Conservation (phyloP, 768 basidiomycete species). For the Suillus ampliporus region DNA sequence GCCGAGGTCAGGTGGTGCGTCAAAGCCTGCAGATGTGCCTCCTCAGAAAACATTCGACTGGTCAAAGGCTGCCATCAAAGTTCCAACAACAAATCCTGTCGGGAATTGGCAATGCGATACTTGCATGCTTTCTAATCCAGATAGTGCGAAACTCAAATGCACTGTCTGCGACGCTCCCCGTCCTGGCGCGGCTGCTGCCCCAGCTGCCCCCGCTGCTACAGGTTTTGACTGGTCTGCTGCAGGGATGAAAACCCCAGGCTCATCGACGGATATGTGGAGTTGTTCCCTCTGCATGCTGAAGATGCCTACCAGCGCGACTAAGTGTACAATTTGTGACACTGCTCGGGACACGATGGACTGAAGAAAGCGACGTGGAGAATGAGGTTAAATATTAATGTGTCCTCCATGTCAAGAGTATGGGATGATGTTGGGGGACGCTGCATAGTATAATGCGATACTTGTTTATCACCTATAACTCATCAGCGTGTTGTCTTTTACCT, state of each 20-base stretch:
- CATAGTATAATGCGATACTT: not conserved
- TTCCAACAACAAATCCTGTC: constrained; percentile 28
- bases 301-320: constrained; percentile 51
- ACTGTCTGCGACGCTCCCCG: constrained; percentile 53
- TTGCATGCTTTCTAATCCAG: constrained; percentile 52
- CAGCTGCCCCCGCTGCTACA: constrained; percentile 8
- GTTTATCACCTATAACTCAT: not conserved
- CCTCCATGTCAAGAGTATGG: not conserved
- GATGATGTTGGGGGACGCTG: not conserved
- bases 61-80: constrained; percentile 42
- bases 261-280: constrained; percentile 37
- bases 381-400: not conserved
- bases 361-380: not conserved
- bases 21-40: constrained; percentile 18
- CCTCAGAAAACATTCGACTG: constrained; percentile 40
- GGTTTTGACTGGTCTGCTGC: constrained; percentile 48
- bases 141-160: constrained; percentile 52
- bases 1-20: constrained; percentile 33
- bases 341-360: constrained; percentile 30
- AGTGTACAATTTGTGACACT: constrained; percentile 60
- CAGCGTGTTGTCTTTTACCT: not conserved
- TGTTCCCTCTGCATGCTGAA: constrained; percentile 46
- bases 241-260: constrained; percentile 33
- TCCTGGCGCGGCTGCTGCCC: constrained; percentile 16
- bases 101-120: constrained; percentile 46